Conservation (phyloP, 306 rosid genomes). For the Sechiopsis laciniata region DNA sequence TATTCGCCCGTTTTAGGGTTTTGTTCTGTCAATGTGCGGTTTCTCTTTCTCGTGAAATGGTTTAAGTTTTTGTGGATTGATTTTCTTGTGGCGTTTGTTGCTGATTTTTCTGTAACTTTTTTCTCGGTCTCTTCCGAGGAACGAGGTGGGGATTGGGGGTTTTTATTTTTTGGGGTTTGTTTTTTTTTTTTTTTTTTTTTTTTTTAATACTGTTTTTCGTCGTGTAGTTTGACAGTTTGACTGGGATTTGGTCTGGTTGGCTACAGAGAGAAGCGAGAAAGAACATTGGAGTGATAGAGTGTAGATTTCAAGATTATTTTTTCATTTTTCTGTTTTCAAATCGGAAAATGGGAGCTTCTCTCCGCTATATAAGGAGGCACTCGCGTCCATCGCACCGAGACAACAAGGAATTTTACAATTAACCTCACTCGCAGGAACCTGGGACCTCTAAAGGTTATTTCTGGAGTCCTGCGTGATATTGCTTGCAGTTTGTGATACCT, state of each 20-base stretch:
- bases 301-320: too few relatives aligned
- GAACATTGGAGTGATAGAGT: background rate
- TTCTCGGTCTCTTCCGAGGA: background rate
- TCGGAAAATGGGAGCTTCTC: too few relatives aligned
- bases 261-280: background rate
- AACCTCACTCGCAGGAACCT: too few relatives aligned
- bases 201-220: background rate
- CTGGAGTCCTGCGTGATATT: background rate
- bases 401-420: too few relatives aligned
- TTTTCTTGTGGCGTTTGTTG: background rate
- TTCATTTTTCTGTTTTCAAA: too few relatives aligned
- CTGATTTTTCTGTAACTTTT: background rate
- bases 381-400: too few relatives aligned
- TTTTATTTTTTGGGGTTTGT: background rate
- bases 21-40: conserved; percentile 4
- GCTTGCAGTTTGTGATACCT: conserved; percentile 1
- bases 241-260: conserved; percentile 12
- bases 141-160: background rate
- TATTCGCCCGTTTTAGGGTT: conserved; percentile 9
- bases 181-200: background rate
- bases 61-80: background rate
- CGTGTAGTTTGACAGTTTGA: background rate
- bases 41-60: background rate
- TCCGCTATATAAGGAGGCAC: too few relatives aligned
- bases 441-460: background rate